Percentiles rank a stretch among this genome's conserved stretches.
Conservation (phyloP, 495 filamentous ascomycete genomes). For the Aspergillus taichungensis region DNA sequence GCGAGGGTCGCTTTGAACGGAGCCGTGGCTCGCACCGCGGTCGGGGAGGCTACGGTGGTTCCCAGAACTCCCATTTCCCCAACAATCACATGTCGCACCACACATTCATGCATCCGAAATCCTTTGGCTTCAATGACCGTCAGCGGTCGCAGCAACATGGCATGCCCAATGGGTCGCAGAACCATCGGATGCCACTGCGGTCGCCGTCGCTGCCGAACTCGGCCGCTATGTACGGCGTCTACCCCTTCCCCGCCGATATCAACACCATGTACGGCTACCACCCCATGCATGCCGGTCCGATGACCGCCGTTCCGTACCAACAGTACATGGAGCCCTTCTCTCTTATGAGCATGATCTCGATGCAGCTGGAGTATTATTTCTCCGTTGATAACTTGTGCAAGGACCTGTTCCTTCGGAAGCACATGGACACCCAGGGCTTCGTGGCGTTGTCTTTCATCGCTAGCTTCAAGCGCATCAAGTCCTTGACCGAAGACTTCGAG, state of each 20-base stretch:
- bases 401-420: conserved; percentile 76
- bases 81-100: conserved; percentile 39
- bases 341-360: conserved; percentile 48
- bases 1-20: conserved; percentile 43
- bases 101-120: conserved; percentile 29
- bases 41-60: conserved; percentile 34
- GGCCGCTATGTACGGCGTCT: conserved; percentile 28
- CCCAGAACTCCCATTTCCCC: conserved; percentile 38
- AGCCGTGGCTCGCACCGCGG: conserved; percentile 48
- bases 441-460: conserved; percentile 72
- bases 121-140: conserved; percentile 33
- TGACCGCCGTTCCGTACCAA: conserved; percentile 57
- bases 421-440: conserved; percentile 93
- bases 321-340: conserved; percentile 48
- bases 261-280: conserved; percentile 44
- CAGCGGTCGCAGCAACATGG: conserved; percentile 30
- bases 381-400: conserved; percentile 95
- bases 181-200: conserved; percentile 33
- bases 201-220: conserved; percentile 44
- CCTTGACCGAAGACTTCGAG: conserved; percentile 62
- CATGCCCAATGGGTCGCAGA: conserved; percentile 26
- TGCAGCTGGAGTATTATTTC: conserved; percentile 93
- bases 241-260: conserved; percentile 29
- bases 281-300: conserved; percentile 43
- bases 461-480: conserved; percentile 74